Conservation (phyloP, 164 flowering plant genomes). For the Santalum album region DNA sequence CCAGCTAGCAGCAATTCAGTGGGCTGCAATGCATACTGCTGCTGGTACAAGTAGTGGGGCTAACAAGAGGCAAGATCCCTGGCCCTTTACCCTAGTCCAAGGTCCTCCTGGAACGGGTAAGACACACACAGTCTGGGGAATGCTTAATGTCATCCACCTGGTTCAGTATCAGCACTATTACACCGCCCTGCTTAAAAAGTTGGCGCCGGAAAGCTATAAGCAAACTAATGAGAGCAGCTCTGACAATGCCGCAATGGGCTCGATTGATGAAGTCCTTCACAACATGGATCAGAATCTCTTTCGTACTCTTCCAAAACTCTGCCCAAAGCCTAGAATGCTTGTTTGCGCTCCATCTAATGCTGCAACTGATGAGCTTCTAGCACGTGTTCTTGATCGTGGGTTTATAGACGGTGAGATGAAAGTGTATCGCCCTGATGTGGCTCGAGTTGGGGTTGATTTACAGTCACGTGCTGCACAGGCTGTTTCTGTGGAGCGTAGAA, state of each 20-base stretch:
- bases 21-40: conserved; percentile 99
- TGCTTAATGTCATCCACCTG: conserved; percentile 95
- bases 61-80: conserved; percentile 87
- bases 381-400: conserved; percentile 97
- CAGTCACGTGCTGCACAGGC: conserved; percentile 97
- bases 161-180: conserved; percentile 96
- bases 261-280: conserved; percentile 89
- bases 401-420: conserved; percentile 99
- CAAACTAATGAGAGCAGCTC: conserved; percentile 53
- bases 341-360: conserved; percentile 99
- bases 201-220: conserved; percentile 92
- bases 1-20: conserved; percentile 86
- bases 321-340: conserved; percentile 95
- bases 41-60: conserved; percentile 76
- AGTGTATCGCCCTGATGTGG: conserved; percentile 91
- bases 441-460: conserved; percentile 93
- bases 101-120: conserved; percentile 99
- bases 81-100: conserved; percentile 98
- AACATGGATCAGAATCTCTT: conserved; percentile 92
- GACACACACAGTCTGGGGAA: conserved; percentile 99
- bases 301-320: conserved; percentile 83
- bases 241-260: conserved; percentile 49
- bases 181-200: conserved; percentile 74
- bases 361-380: conserved; percentile 91
- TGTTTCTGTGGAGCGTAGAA: conserved; percentile 96